Evolutionary conservation across 169 alveolate genomes (phyloP), one percentile per base, ranked within the genome.

Genomic region (Neospora caninum): DNA sequence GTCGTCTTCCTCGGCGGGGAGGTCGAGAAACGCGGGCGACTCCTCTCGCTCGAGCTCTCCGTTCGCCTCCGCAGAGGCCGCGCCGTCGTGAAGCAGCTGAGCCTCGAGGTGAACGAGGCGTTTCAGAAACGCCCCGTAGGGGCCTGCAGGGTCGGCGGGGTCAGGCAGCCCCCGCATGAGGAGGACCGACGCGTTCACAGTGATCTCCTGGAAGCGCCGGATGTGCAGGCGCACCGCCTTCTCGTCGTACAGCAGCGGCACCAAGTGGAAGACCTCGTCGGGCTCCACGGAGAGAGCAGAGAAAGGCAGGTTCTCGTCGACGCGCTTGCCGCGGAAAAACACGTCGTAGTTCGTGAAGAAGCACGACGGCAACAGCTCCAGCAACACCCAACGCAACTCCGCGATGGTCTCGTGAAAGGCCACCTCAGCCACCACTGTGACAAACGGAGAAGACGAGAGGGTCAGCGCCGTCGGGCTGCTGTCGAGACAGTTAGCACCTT

Each of bases 321-420:
- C 58, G 43, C 58, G 43, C 29, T 34, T 31, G 43, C 49, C 80
- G 1, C 18, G 18, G 42, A 29, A 88, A 36, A 13, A 39, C 64
- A 88, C 25, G 64, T 42, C 42, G 73, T 89, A 89, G 42, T 89
- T 67, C 39, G 93, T 89, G 53, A 36, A 53, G 34, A 89, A 89
- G 49, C 93, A 67, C 27, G 93, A 89, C 2, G 93, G 93, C 86
- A 89, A 58, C 67, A 89, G 88, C 93, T 89, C 93, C 88, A 43
- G 49, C 36, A 89, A 88, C 70, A 73, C 38, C 70, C 88, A 25
- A 27, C 53, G 34, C 16, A 89, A 42, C 36, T 89, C 93, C 20
- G 70, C 69, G 4, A 69, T 73, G 22, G 93, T 89, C 88, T 89
- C 93, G 45, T 39, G 38, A 9, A 70, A 45, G 13, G 80, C 93